Percentiles rank a stretch among this genome's conserved stretches.
Evolutionary conservation across 78 protist species (phyloP).

Genomic region (Bodo saltans): DNA sequence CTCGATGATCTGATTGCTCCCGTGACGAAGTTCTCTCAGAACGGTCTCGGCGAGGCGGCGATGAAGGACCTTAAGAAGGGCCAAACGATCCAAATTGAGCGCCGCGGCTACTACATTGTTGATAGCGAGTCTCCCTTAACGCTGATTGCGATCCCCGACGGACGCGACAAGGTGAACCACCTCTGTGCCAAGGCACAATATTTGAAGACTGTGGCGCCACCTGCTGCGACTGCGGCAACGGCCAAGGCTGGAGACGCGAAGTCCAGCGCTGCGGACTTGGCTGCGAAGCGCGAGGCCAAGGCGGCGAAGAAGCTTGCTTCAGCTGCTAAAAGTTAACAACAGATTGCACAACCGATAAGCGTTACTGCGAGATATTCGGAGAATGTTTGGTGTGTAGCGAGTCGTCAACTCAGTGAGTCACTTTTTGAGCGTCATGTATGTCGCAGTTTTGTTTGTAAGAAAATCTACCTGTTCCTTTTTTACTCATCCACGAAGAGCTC

Average conservation of each 20-base stretch:
- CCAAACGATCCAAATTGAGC: conserved; percentile 5
- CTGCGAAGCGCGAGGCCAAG: conserved; percentile 8
- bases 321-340: no score
- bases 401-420: no score
- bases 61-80: not conserved
- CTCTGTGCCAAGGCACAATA: not conserved
- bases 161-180: not conserved
- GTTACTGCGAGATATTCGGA: no score
- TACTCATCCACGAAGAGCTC: no score
- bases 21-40: not conserved
- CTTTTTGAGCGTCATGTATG: no score
- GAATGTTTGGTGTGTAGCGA: no score
- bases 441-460: no score
- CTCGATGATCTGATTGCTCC: not conserved
- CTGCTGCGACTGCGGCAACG: not conserved
- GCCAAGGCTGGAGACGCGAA: not conserved
- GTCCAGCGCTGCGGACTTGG: not conserved
- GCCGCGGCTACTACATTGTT: conserved; percentile 15
- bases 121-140: not conserved
- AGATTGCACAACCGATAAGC: no score
- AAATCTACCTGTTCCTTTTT: no score
- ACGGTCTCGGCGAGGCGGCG: conserved; percentile 11
- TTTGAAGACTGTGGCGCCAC: not conserved
- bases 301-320: not conserved
- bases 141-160: conserved; percentile 1